phyloP scores from a whole-genome alignment of 106 monocot species.

The Iris macrosiphon region DNA sequence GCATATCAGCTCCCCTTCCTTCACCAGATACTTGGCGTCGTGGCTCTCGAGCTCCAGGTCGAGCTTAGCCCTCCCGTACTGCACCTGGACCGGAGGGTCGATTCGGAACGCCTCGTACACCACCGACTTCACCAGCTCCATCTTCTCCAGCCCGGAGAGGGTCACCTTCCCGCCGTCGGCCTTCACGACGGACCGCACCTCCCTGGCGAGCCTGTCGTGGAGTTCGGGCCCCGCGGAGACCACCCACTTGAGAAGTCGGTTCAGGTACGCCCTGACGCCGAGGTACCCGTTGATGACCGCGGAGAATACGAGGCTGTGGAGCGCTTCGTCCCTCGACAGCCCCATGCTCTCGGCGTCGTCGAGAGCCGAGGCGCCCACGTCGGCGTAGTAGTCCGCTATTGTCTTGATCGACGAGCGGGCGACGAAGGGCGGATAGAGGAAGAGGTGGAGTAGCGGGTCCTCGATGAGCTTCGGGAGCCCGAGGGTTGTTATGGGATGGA shows the following conservation, averaged over 20 bases:
- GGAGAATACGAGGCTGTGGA: slow-evolving; percentile 42
- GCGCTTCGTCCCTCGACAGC: slow-evolving; percentile 29
- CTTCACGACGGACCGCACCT: slow-evolving; percentile 30
- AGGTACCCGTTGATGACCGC: slow-evolving; percentile 31
- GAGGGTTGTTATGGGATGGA: slow-evolving; percentile 9
- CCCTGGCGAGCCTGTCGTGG: slow-evolving; percentile 23
- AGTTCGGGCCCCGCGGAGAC: slow-evolving; percentile 12
- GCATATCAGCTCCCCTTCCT: slow-evolving; percentile 29
- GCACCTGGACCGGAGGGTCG: slow-evolving; percentile 27
- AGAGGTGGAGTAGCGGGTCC: slow-evolving; percentile 29
- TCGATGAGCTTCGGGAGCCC: slow-evolving; percentile 31
- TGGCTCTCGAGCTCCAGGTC: slow-evolving; percentile 24
- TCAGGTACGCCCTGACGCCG: slow-evolving; percentile 28
- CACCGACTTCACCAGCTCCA: slow-evolving; percentile 26
- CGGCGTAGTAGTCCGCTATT: slow-evolving; percentile 29
- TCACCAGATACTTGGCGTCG: slow-evolving; percentile 12
- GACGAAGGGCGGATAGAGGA: slow-evolving; percentile 25
- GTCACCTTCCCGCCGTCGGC: slow-evolving; percentile 4
- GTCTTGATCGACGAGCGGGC: slow-evolving; percentile 23
- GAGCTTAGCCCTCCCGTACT: slow-evolving; percentile 17
- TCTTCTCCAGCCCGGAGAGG: slow-evolving; percentile 11
- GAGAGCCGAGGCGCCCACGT: slow-evolving; percentile 13
- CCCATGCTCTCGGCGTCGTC: slow-evolving; percentile 32
- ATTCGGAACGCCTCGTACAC: slow-evolving; percentile 28
- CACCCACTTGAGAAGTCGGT: slow-evolving; percentile 21